phyloP scores from a whole-genome alignment of 805 yeast genomes.

The Schizosaccharomyces cryophilus region DNA sequence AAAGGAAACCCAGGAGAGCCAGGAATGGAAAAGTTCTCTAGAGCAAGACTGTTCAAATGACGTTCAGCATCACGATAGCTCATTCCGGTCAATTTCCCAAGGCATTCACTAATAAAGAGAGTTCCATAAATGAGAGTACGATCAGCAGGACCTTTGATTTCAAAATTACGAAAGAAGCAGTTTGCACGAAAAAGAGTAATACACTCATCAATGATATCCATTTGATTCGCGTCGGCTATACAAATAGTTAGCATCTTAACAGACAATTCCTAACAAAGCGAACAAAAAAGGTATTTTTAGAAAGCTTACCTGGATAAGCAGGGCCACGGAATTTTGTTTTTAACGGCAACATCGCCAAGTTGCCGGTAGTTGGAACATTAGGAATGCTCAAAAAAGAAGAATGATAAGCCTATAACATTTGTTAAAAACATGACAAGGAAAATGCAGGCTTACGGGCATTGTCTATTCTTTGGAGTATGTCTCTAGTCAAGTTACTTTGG shows the following conservation, averaged over 20 bases:
- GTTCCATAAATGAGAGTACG: slow-evolving; percentile 84
- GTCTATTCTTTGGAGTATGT: neutral
- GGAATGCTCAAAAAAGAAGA: slow-evolving; percentile 15
- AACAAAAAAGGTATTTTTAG: neutral
- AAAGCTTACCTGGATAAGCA: slow-evolving; percentile 31
- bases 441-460: neutral
- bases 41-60: slow-evolving; percentile 55
- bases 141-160: slow-evolving; percentile 87
- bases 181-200: slow-evolving; percentile 85
- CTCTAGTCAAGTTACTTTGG: too few species aligned
- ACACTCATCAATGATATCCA: slow-evolving; percentile 79
- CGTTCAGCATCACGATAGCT: slow-evolving; percentile 15
- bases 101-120: slow-evolving; percentile 63
- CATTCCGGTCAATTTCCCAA: slow-evolving; percentile 29
- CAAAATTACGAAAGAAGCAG: slow-evolving; percentile 88
- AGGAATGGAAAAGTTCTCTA: slow-evolving; percentile 74
- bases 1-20: slow-evolving; percentile 91
- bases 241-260: slow-evolving; percentile 10
- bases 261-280: neutral
- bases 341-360: slow-evolving; percentile 63
- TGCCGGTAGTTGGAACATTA: slow-evolving; percentile 16
- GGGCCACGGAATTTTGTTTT: slow-evolving; percentile 77
- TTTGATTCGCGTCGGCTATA: slow-evolving; percentile 25
- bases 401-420: slow-evolving; percentile 13
- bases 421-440: neutral